Evolutionary conservation across 129 eudicot species (phyloP).

Genomic region (Pittosporum tobira): DNA sequence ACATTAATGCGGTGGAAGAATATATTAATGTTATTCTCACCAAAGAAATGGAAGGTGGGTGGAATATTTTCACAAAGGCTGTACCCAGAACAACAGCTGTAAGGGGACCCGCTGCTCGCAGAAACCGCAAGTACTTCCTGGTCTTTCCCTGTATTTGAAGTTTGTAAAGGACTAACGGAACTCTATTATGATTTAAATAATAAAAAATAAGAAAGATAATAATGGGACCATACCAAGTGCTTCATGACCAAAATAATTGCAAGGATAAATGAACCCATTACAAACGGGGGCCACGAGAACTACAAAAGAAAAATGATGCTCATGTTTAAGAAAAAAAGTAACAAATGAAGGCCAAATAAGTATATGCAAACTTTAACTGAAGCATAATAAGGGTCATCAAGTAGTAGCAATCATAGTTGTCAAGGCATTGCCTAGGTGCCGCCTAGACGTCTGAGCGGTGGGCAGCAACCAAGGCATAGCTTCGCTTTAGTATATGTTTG

Average conservation of each 20-base stretch:
- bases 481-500: too few species aligned
- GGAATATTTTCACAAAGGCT: constrained; percentile 66
- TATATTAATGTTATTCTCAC: constrained; percentile 42
- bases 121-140: constrained; percentile 58
- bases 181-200: not conserved
- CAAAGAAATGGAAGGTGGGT: constrained; percentile 82
- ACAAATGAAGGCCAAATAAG: constrained; percentile 2
- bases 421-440: too few species aligned
- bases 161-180: constrained; percentile 5
- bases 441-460: too few species aligned
- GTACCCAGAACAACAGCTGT: constrained; percentile 96
- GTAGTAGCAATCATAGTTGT: too few species aligned
- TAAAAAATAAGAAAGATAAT: not conserved
- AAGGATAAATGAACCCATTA: constrained; percentile 76
- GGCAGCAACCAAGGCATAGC: too few species aligned
- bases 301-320: constrained; percentile 28
- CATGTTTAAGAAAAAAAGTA: constrained; percentile 8
- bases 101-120: constrained; percentile 91
- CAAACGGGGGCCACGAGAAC: constrained; percentile 96
- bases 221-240: constrained; percentile 53
- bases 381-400: constrained; percentile 4
- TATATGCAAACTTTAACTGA: not conserved
- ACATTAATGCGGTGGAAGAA: constrained; percentile 14
- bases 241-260: constrained; percentile 83
- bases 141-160: constrained; percentile 60